phyloP scores from a whole-genome alignment of 768 basidiomycete genomes.

The Boletus subcaerulescens region DNA sequence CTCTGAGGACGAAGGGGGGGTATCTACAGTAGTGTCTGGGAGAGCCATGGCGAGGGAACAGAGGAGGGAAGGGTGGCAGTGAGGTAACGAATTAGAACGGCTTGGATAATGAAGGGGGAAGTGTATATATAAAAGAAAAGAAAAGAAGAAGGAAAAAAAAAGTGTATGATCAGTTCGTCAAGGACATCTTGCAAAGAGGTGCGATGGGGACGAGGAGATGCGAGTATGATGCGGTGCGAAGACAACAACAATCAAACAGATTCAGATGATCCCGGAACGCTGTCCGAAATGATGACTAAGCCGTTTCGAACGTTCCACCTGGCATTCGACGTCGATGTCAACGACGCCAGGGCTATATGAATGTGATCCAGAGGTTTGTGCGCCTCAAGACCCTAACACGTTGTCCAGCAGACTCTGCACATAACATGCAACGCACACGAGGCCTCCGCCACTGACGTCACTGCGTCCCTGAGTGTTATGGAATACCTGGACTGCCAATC shows the following conservation, averaged over 20 bases:
- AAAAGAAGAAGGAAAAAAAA: not conserved
- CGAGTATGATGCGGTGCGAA: slow-evolving; percentile 9
- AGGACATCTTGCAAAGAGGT: slow-evolving; percentile 2
- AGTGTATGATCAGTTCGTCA: slow-evolving; percentile 6
- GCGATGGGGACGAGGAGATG: not conserved
- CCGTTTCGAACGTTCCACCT: not conserved
- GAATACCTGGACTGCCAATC: not conserved
- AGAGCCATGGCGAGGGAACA: slow-evolving; percentile 33
- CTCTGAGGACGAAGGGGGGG: slow-evolving; percentile 53
- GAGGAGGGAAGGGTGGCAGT: not conserved
- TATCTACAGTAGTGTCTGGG: slow-evolving; percentile 38
- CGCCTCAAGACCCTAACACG: too few species aligned
- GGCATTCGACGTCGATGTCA: too few species aligned
- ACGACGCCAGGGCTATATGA: too few species aligned
- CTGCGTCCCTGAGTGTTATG: not conserved
- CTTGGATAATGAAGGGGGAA: not conserved
- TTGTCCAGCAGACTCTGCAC: not conserved
- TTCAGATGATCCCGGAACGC: slow-evolving; percentile 3
- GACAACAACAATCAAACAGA: slow-evolving; percentile 5
- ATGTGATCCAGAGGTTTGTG: too few species aligned
- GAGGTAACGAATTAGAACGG: too few species aligned
- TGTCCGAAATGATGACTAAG: slow-evolving; percentile 27
- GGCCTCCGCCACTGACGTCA: slow-evolving; percentile 5
- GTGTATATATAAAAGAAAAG: not conserved
- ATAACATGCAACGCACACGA: slow-evolving; percentile 3